Conservation (phyloP, 805 yeast species). For the Candida tallmaniae region DNA sequence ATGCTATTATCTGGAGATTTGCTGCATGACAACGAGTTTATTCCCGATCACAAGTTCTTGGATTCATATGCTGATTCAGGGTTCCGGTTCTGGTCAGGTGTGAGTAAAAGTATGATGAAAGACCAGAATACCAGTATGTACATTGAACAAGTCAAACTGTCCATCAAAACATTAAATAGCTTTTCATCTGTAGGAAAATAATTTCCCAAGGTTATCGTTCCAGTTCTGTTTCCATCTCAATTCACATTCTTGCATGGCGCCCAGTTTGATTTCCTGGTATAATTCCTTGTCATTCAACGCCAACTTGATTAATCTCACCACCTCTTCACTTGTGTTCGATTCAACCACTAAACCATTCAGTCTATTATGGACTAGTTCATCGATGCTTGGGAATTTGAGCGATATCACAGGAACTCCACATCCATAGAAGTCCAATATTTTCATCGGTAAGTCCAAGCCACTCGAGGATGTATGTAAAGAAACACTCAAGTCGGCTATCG, state of each 20-base stretch:
- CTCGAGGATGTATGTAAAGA: slow-evolving; percentile 90
- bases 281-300: slow-evolving; percentile 27
- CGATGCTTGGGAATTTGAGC: slow-evolving; percentile 67
- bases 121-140: slow-evolving; percentile 21
- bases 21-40: slow-evolving; percentile 33
- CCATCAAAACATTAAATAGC: too few species aligned
- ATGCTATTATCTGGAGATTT: slow-evolving; percentile 15
- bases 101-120: slow-evolving; percentile 18
- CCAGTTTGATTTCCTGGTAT: slow-evolving; percentile 45
- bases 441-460: slow-evolving; percentile 96
- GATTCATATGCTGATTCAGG: slow-evolving; percentile 42
- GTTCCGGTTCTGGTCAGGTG: slow-evolving; percentile 46
- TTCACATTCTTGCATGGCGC: slow-evolving; percentile 70
- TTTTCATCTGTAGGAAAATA: slow-evolving; percentile 17
- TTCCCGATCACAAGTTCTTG: slow-evolving; percentile 47
- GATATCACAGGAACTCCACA: slow-evolving; percentile 91
- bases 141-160: too few species aligned
- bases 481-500: slow-evolving; percentile 79
- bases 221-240: slow-evolving; percentile 76
- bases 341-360: slow-evolving; percentile 53
- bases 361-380: slow-evolving; percentile 67
- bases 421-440: slow-evolving; percentile 93
- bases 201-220: slow-evolving; percentile 41
- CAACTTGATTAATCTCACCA: slow-evolving; percentile 21
- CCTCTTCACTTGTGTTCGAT: slow-evolving; percentile 13